Evolutionary conservation across 257 asterid species (phyloP).

Genomic region (Voacanga thouarsii): DNA sequence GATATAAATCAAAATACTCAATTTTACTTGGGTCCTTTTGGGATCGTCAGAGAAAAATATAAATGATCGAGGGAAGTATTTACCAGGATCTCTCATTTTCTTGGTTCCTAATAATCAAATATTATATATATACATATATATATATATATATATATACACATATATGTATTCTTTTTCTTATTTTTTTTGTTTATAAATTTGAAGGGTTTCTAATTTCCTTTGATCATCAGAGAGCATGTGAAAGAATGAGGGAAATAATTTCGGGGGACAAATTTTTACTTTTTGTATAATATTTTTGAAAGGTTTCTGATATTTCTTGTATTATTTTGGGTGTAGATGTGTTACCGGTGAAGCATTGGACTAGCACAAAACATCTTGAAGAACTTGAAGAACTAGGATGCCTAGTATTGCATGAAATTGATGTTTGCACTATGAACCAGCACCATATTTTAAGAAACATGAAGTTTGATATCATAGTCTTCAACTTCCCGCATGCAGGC

Average conservation of each 20-base stretch:
- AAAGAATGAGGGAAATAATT: too few relatives aligned
- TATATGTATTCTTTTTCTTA: too few relatives aligned
- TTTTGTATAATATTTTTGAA: too few relatives aligned
- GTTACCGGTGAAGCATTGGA: slow-evolving; percentile 9
- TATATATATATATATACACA: too few relatives aligned
- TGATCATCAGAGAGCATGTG: too few relatives aligned
- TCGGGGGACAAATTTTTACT: too few relatives aligned
- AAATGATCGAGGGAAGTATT: neutral
- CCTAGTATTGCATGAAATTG: slow-evolving; percentile 16
- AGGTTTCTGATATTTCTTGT: too few relatives aligned
- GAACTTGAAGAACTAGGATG: slow-evolving; percentile 5
- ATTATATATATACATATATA: too few relatives aligned
- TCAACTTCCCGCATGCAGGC: slow-evolving; percentile 24
- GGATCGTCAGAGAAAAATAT: neutral
- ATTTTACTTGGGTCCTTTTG: neutral
- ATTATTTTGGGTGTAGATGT: neutral
- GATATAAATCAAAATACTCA: neutral
- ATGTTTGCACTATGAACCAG: slow-evolving; percentile 13
- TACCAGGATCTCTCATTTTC: too few relatives aligned
- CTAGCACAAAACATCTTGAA: slow-evolving; percentile 12
- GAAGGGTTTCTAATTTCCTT: too few relatives aligned
- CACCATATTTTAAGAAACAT: neutral
- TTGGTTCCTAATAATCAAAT: too few relatives aligned
- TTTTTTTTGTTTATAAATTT: too few relatives aligned
- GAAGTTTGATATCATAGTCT: slow-evolving; percentile 19